Evolutionary conservation across 805 yeast genomes (phyloP).

Genomic region (Starmerella davenportii): DNA sequence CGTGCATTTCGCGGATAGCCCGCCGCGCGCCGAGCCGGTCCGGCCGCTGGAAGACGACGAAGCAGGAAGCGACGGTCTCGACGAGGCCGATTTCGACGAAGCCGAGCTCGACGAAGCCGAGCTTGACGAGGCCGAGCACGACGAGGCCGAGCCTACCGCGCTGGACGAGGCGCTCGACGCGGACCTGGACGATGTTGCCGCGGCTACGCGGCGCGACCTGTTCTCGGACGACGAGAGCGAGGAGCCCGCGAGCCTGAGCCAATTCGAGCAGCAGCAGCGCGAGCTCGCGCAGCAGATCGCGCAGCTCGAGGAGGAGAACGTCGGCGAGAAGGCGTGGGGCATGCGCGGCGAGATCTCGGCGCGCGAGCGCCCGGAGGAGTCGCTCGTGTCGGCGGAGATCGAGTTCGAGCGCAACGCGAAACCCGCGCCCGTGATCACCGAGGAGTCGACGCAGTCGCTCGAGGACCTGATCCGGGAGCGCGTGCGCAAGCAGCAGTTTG

Average conservation of each 20-base stretch:
- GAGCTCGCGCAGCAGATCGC: slow-evolving; percentile 61
- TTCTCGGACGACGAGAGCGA: slow-evolving; percentile 37
- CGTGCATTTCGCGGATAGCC: slow-evolving; percentile 7
- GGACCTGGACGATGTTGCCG: slow-evolving; percentile 17
- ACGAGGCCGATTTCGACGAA: slow-evolving; percentile 12
- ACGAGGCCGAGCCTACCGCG: slow-evolving; percentile 5
- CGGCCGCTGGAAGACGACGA: slow-evolving; percentile 6
- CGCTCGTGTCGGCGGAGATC: slow-evolving; percentile 54
- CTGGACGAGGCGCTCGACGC: slow-evolving; percentile 17
- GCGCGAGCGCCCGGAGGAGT: slow-evolving; percentile 65
- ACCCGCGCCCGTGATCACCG: slow-evolving; percentile 89
- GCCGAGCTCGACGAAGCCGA: neutral
- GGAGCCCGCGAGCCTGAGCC: slow-evolving; percentile 40
- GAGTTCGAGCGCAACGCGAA: slow-evolving; percentile 88
- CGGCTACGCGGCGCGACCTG: slow-evolving; percentile 21
- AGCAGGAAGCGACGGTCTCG: slow-evolving; percentile 9
- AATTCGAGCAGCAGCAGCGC: slow-evolving; percentile 68
- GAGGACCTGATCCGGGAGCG: slow-evolving; percentile 82
- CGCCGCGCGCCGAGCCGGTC: slow-evolving; percentile 4
- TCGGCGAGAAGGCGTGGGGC: slow-evolving; percentile 85
- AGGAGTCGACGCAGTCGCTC: slow-evolving; percentile 64
- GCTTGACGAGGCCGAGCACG: too few species aligned
- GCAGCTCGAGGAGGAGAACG: slow-evolving; percentile 65
- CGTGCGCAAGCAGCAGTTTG: slow-evolving; percentile 55
- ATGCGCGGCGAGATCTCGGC: slow-evolving; percentile 83